Conservation (phyloP, 768 basidiomycete species). For the Leccinum olivaceopallidum region DNA sequence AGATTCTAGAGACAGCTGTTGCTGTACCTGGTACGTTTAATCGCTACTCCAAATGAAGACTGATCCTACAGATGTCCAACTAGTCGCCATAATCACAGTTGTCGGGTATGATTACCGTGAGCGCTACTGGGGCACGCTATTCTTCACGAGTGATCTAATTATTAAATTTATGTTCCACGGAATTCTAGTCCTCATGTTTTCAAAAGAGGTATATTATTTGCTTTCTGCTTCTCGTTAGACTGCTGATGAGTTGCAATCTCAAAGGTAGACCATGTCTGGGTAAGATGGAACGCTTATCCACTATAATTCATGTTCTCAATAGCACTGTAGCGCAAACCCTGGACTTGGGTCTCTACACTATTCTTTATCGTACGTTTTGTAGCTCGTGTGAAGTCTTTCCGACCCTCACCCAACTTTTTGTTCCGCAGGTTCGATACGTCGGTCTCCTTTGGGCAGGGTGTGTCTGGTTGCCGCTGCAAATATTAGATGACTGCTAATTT, state of each 20-base stretch:
- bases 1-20: neutral
- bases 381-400: neutral
- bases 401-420: neutral
- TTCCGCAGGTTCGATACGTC: neutral
- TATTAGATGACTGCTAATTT: neutral
- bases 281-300: neutral
- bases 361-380: neutral
- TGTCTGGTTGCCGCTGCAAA: neutral
- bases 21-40: slow-evolving; percentile 1
- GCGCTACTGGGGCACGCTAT: neutral
- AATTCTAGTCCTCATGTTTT: slow-evolving; percentile 13
- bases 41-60: neutral
- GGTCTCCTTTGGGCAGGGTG: neutral
- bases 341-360: neutral
- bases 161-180: neutral
- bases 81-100: slow-evolving; percentile 7
- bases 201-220: slow-evolving; percentile 9
- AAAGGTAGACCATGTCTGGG: slow-evolving; percentile 11
- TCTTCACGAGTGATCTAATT: neutral
- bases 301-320: neutral
- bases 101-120: slow-evolving; percentile 22
- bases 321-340: neutral
- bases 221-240: neutral
- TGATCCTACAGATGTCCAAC: neutral
- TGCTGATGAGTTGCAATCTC: neutral